Evolutionary conservation across 1,139 yeast genomes (phyloP), one percentile per base, ranked within the genome.

Genomic region (Yamadazyma triangularis): DNA sequence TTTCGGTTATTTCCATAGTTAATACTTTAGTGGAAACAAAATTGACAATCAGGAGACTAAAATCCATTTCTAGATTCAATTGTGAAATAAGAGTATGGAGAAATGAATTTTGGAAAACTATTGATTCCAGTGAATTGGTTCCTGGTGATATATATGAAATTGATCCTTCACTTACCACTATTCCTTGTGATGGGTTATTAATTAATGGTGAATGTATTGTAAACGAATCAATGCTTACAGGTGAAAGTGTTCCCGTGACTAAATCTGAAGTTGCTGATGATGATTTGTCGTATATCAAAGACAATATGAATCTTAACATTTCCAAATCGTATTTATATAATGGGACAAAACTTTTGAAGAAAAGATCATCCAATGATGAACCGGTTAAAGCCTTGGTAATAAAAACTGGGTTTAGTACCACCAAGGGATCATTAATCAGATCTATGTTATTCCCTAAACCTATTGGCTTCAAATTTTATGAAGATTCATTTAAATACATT

Each of bases 371-470:
- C 7, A 70, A 67, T 32, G 79, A 74, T 35, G 84, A 77, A 41
- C 86, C 86, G 1, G 96, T 95, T 0, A 70, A 86, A 29, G 98
- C 96, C 0, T 65, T 91, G 66, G 95, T 79, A 11, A 79, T 84
- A 6, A 77, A 89, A 37, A 89, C 96, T 0, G 98, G 98, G 0
- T 91, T 91, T 58, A 79, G 84, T 32, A 93, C 98, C 2, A 89
- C 97, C 1, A 91, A 91, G 51, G 99, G 99, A n/a, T 81, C 95
- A 0, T 69, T 91, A 29, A 79, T 93, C 4, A 74, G 99, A 36
- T 88, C 97, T 0, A 91, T 91, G 97, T 68, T 91, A 34, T 91
- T 91, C 57, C 98, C 98, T 0, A 88, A 85, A 45, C 97, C 97
- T 1, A 75, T 81, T 4, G 95, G 95, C 0, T 91, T 91, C 68